Evolutionary conservation across 352 stramenopile genomes (phyloP).

Genomic region (Pelagophyceae sp.): DNA sequence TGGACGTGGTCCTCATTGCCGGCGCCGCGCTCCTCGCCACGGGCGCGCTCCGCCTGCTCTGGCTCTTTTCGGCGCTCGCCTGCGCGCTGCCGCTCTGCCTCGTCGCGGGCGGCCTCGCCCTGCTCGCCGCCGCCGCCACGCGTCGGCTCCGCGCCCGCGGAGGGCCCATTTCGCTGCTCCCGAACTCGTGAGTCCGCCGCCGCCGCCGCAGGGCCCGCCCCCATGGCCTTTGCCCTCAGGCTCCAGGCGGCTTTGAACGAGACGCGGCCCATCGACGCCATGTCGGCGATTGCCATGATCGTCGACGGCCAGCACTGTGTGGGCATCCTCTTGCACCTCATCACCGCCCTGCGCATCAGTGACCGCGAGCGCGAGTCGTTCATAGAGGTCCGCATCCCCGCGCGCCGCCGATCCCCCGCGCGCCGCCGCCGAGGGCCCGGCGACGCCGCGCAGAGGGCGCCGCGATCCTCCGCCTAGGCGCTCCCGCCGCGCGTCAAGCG

Average conservation of each 20-base stretch:
- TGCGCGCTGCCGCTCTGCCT: neutral
- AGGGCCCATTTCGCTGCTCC: neutral
- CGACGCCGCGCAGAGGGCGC: too few species aligned
- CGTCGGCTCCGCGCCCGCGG: neutral
- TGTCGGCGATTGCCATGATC: neutral
- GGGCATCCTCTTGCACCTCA: neutral
- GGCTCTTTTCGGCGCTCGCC: too few species aligned
- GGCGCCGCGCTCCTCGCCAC: too few species aligned
- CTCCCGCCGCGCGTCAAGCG: neutral
- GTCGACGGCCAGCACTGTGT: neutral
- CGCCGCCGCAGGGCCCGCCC: too few species aligned
- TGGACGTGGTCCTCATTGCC: too few species aligned
- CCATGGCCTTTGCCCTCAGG: too few species aligned
- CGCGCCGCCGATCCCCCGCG: too few species aligned
- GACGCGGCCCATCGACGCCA: slow-evolving; percentile 1
- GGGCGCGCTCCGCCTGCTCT: too few species aligned
- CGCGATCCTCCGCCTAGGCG: too few species aligned
- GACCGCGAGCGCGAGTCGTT: neutral
- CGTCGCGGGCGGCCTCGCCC: neutral
- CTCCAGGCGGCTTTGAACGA: neutral
- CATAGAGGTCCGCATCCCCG: too few species aligned
- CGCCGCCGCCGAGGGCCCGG: too few species aligned
- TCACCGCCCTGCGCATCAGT: neutral
- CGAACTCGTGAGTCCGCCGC: neutral
- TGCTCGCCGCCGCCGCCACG: neutral